phyloP scores from a whole-genome alignment of 768 basidiomycete genomes.

The Mycena rosella region DNA sequence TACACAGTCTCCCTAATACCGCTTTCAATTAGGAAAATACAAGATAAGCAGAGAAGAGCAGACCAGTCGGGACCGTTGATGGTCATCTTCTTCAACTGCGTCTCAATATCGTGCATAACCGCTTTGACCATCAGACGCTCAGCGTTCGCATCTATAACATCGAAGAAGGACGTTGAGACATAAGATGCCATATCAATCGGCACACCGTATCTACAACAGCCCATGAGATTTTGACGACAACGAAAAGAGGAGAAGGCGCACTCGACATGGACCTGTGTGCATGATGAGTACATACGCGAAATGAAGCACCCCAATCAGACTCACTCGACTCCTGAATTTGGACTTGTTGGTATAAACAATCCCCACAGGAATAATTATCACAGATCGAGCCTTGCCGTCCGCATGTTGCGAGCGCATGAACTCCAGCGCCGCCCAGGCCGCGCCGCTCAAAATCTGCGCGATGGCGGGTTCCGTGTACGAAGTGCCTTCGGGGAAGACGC shows the following conservation, averaged over 20 bases:
- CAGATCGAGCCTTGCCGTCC: conserved; percentile 39
- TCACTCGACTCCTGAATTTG: conserved; percentile 69
- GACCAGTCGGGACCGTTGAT: conserved; percentile 80
- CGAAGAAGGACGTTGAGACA: conserved; percentile 57
- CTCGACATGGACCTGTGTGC: conserved; percentile 40
- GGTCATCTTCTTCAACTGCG: conserved; percentile 63
- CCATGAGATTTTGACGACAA: neutral
- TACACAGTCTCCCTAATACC: conserved; percentile 68
- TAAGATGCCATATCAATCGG: conserved; percentile 54
- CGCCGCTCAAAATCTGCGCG: conserved; percentile 69
- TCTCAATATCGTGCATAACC: conserved; percentile 65
- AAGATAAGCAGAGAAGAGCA: conserved; percentile 41
- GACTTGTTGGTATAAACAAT: conserved; percentile 81
- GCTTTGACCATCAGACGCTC: conserved; percentile 67
- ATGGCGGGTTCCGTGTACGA: conserved; percentile 63
- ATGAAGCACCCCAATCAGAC: conserved; percentile 34
- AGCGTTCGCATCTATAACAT: conserved; percentile 51
- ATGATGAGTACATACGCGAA: conserved; percentile 10
- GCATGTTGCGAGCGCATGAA: conserved; percentile 57
- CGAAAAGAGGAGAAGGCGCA: conserved; percentile 27
- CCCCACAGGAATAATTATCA: conserved; percentile 70
- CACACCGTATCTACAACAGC: conserved; percentile 60
- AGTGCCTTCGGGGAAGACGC: conserved; percentile 78
- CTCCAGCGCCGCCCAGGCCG: conserved; percentile 80
- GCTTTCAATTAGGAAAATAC: conserved; percentile 3